Evolutionary conservation across 768 basidiomycete genomes (phyloP).

Genomic region (Lactifluus echinatus): DNA sequence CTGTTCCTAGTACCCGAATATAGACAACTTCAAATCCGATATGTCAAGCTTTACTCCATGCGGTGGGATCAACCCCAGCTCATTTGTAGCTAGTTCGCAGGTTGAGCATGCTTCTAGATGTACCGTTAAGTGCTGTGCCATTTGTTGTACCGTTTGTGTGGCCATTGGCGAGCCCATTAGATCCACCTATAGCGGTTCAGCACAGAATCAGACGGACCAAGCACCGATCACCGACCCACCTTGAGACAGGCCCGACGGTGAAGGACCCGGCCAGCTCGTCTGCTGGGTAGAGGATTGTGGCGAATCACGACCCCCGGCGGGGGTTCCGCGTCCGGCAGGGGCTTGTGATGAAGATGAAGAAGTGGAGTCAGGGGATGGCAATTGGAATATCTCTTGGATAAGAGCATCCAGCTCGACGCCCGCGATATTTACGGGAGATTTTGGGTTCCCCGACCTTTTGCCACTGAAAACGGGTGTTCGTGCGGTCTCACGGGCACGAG

Average conservation of each 20-base stretch:
- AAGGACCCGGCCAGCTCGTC: neutral
- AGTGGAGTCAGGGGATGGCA: neutral
- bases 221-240: slow-evolving; percentile 7
- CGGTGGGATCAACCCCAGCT: neutral
- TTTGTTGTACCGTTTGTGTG: neutral
- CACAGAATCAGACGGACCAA: neutral
- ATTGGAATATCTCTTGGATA: slow-evolving; percentile 10
- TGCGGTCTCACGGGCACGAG: slow-evolving; percentile 41
- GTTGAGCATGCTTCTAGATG: neutral
- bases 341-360: neutral
- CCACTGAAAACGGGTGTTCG: neutral
- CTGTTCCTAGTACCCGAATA: neutral
- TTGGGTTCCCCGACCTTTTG: slow-evolving; percentile 1
- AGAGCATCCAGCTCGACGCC: slow-evolving; percentile 4
- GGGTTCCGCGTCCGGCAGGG: neutral
- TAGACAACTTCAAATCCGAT: too few species aligned
- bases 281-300: slow-evolving; percentile 4
- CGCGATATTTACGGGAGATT: neutral
- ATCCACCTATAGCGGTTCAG: neutral
- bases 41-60: neutral
- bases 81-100: neutral
- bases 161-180: neutral
- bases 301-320: neutral
- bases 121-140: neutral
- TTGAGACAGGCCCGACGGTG: neutral